Conservation (phyloP, 495 filamentous ascomycete genomes). For the Venustampulla echinocandica region DNA sequence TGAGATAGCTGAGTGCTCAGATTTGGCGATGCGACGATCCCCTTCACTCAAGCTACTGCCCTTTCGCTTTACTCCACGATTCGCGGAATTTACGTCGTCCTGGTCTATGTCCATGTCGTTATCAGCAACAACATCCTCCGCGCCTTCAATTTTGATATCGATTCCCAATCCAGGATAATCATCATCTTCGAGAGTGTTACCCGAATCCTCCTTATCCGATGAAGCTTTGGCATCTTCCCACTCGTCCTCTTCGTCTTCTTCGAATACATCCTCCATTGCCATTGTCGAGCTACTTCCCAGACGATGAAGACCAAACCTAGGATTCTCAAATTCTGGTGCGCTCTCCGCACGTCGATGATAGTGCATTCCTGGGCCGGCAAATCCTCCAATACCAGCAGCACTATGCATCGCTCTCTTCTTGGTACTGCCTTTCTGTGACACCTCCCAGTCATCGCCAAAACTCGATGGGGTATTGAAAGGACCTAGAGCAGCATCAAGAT, state of each 20-base stretch:
- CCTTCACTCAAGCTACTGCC: constrained; percentile 28
- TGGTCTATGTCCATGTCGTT: constrained; percentile 20
- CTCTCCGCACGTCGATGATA: constrained; percentile 89
- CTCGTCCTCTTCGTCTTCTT: constrained; percentile 83
- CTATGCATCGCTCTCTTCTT: constrained; percentile 81
- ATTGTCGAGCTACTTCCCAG: constrained; percentile 59
- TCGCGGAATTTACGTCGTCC: constrained; percentile 1
- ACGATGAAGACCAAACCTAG: constrained; percentile 47
- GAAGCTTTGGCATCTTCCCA: constrained; percentile 31
- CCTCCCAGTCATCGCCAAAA: constrained; percentile 47
- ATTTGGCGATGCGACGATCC: constrained; percentile 25
- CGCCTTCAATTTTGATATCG: constrained; percentile 39
- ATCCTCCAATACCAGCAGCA: constrained; percentile 66
- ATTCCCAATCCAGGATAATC: constrained; percentile 37
- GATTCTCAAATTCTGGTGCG: constrained; percentile 74
- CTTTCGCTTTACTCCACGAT: constrained; percentile 30
- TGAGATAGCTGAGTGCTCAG: constrained; percentile 31
- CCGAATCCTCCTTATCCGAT: constrained; percentile 32
- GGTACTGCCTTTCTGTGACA: constrained; percentile 45
- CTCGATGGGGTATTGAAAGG: constrained; percentile 72
- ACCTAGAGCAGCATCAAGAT: constrained; percentile 90
- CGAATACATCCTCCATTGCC: constrained; percentile 85
- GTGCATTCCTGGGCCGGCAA: constrained; percentile 74
- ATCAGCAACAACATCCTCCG: constrained; percentile 22
- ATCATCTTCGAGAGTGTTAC: constrained; percentile 26